A percentile compares a stretch with the other conserved stretches of the same genome.
Conservation (phyloP, 768 basidiomycete genomes). For the Pulveroboletus sp. region DNA sequence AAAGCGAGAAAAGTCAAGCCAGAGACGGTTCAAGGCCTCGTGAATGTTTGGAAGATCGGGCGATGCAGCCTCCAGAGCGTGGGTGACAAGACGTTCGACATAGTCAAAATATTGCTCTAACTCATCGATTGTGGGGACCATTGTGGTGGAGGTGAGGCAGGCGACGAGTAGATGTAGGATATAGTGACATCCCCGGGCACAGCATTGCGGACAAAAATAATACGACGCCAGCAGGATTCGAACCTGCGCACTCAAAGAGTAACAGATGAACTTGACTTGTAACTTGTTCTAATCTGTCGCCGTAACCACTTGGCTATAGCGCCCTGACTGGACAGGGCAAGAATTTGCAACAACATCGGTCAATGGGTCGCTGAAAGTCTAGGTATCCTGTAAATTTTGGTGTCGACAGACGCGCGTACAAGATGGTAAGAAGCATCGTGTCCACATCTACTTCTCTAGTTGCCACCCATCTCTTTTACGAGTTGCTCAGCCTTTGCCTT, state of each 20-base stretch:
- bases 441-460: slow-evolving; percentile 24
- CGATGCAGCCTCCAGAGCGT: slow-evolving; percentile 51
- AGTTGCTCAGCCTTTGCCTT: slow-evolving; percentile 97
- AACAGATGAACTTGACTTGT: slow-evolving; percentile 41
- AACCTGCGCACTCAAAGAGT: slow-evolving; percentile 68
- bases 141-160: slow-evolving; percentile 6
- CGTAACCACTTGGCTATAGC: slow-evolving; percentile 79
- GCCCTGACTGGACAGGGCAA: slow-evolving; percentile 28
- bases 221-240: slow-evolving; percentile 62
- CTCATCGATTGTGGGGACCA: slow-evolving; percentile 50
- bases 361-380: too few relatives aligned
- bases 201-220: slow-evolving; percentile 10
- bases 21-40: slow-evolving; percentile 63
- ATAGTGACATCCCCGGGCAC: slow-evolving; percentile 8
- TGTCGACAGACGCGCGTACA: slow-evolving; percentile 5
- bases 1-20: slow-evolving; percentile 77
- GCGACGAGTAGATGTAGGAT: not conserved
- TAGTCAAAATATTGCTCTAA: slow-evolving; percentile 67
- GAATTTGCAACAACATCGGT: fast-evolving
- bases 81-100: slow-evolving; percentile 57
- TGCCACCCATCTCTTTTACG: slow-evolving; percentile 82
- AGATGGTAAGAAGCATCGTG: slow-evolving; percentile 8
- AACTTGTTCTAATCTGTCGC: slow-evolving; percentile 62
- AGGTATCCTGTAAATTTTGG: slow-evolving; percentile 11
- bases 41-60: slow-evolving; percentile 59